Evolutionary conservation across 2,329 filamentous ascomycete species (phyloP), one percentile per base, ranked within the genome.

Genomic region (Emydomyces testavorans): DNA sequence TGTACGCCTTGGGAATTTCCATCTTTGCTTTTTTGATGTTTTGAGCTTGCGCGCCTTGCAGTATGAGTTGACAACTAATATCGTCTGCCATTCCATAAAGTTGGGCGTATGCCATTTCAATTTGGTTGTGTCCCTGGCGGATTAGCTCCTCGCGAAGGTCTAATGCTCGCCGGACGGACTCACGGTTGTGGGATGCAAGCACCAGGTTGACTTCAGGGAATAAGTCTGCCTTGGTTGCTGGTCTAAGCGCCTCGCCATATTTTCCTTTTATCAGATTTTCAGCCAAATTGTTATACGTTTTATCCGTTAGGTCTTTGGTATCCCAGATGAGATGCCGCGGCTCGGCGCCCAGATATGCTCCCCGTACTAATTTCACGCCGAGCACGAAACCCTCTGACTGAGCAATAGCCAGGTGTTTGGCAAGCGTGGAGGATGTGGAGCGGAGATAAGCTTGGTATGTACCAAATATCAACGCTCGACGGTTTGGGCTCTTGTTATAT

Each of bases 371-470:
- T 67, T 87, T 88, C 35, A 85, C 76, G 18, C 83, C 83, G 1
- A 86, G 68, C 0, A 76, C 74, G 56, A 84, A 86, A 2, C 72
- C 71, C n/a, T 77, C 77, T 36, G 71, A 63, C 18, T 71, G 66
- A 0, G 83, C 82, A 7, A 67, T 59, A 8, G 70, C 69, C 8
- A 87, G 73, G 60, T 88, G 82, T 1, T 61, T 57, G n/a, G 73
- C 71, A 2, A 88, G 65, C 1, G 77, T 72, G 4, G 62, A 57
- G 0, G 81, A 77, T 0, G 74, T 73, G 5, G 72, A 71, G 64
- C 83, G 83, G 44, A 84, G 75, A 65, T 87, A 88, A 2, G 81
- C 80, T 63, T 87, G 83, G 63, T 87, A 87, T 0, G 83, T 88
- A 51, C 79, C 78, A 67, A 88, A 93, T 49, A 94, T 74, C 40